Percentiles rank a stretch among this genome's conserved stretches.
Evolutionary conservation across 495 filamentous ascomycete genomes (phyloP).

Genomic region (Letharia columbiana): DNA sequence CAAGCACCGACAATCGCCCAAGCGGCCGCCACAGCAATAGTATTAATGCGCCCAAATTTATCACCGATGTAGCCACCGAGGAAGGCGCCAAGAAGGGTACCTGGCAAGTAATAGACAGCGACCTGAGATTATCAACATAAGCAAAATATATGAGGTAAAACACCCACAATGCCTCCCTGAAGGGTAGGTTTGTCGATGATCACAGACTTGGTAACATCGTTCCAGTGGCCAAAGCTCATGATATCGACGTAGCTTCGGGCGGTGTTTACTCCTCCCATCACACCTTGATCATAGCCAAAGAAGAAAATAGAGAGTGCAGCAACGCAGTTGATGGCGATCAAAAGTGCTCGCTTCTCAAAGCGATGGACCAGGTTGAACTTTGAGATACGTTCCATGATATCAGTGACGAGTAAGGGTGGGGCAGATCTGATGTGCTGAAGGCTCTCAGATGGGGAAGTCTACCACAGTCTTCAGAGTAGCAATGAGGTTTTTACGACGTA

Average conservation of each 20-base stretch:
- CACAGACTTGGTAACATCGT: slow-evolving; percentile 34
- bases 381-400: slow-evolving; percentile 32
- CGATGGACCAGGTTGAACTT: slow-evolving; percentile 51
- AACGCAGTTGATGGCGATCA: slow-evolving; percentile 42
- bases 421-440: no score
- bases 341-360: slow-evolving; percentile 50
- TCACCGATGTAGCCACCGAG: slow-evolving; percentile 54
- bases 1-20: slow-evolving; percentile 51
- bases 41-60: slow-evolving; percentile 49
- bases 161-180: slow-evolving; percentile 56
- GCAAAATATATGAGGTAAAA: background rate
- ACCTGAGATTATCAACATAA: slow-evolving; percentile 11
- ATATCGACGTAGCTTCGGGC: slow-evolving; percentile 41
- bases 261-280: slow-evolving; percentile 45
- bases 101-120: slow-evolving; percentile 54
- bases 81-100: slow-evolving; percentile 50
- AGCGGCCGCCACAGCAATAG: slow-evolving; percentile 45
- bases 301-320: slow-evolving; percentile 46
- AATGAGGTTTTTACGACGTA: no score
- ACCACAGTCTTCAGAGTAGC: background rate
- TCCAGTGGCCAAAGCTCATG: slow-evolving; percentile 56
- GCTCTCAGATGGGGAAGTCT: background rate
- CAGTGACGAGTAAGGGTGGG: background rate
- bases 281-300: slow-evolving; percentile 48
- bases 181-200: slow-evolving; percentile 52